phyloP scores from a whole-genome alignment of 1,284 basidiomycete species.

The Exobasidium cylindrosporum region DNA sequence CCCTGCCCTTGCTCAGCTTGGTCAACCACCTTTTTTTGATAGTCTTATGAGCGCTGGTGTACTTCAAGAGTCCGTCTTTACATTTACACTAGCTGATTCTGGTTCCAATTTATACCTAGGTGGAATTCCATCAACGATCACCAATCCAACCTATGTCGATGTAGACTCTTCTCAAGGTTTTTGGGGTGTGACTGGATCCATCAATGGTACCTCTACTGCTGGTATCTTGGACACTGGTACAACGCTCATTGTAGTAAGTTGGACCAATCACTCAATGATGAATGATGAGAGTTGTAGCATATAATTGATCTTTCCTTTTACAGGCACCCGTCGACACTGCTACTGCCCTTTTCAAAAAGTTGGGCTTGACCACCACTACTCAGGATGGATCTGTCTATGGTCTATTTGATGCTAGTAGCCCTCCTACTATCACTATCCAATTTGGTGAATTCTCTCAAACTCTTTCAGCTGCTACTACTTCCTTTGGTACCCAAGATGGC shows the following conservation, averaged over 20 bases:
- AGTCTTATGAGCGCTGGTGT: slow-evolving; percentile 24
- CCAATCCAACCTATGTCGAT: slow-evolving; percentile 56
- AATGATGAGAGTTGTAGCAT: slow-evolving; percentile 41
- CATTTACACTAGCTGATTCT: slow-evolving; percentile 60
- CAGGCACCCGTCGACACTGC: background rate
- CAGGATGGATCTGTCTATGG: slow-evolving; percentile 41
- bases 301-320: background rate
- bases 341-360: background rate
- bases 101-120: slow-evolving; percentile 65
- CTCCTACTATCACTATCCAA: slow-evolving; percentile 51
- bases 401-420: slow-evolving; percentile 50
- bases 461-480: slow-evolving; percentile 28
- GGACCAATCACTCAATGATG: slow-evolving; percentile 53
- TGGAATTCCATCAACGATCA: slow-evolving; percentile 14
- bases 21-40: slow-evolving; percentile 32
- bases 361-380: background rate
- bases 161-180: slow-evolving; percentile 53
- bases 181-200: slow-evolving; percentile 45
- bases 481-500: slow-evolving; percentile 45
- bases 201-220: slow-evolving; percentile 50
- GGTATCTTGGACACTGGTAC: slow-evolving; percentile 63
- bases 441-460: slow-evolving; percentile 47
- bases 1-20: slow-evolving; percentile 23
- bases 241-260: slow-evolving; percentile 56
- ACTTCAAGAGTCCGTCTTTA: slow-evolving; percentile 58